Evolutionary conservation across 257 asterid species (phyloP), one percentile per base, ranked within the genome.

Genomic region (Plantago major): DNA sequence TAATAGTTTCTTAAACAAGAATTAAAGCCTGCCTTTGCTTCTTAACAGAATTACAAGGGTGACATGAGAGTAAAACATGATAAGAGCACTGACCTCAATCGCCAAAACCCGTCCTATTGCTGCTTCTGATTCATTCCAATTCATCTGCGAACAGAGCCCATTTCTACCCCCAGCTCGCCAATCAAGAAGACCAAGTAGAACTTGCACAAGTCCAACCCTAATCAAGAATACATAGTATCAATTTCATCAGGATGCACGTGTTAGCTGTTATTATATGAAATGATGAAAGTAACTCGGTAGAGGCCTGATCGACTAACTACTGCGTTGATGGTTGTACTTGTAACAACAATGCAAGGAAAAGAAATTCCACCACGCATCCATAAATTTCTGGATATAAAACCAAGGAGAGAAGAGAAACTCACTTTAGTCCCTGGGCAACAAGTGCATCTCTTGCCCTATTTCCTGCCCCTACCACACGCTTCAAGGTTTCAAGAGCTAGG

Each of bases 71-170:
- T 16, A 1, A 22, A 53, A 65, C 0, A 33, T 7, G 8, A 42
- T 52, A 16, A 63, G 52, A 53, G 59, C 46, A 62, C 92, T 67
- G 61, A 86, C 99, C 95, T 92, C 97, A 74, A 89, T 75, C 42
- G 99, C 97, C 70, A 92, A 95, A 70, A 89, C 99, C 59, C 91
- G 80, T 44, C 97, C 95, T 43, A 92, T 84, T 53, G 97, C 81
- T 78, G 97, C 97, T 84, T 92, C 99, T 38, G 99, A 92, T 78
- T 92, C 97, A 57, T 92, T 92, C 99, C 97, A 92, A 68, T 92
- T 89, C 99, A 92, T 89, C 79, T 84, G 96, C 3, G 89, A 75
- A 75, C 78, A 74, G 63, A 86, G 86, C 56, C 90, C 88, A 74
- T 79, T 86, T 75, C 86, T 81, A 64, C 95, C 95, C 76, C 96